Percentiles rank a stretch among this genome's conserved stretches.
Evolutionary conservation across 371 early-diverging fungal species (phyloP).

Genomic region (Mucor circinelloides): DNA sequence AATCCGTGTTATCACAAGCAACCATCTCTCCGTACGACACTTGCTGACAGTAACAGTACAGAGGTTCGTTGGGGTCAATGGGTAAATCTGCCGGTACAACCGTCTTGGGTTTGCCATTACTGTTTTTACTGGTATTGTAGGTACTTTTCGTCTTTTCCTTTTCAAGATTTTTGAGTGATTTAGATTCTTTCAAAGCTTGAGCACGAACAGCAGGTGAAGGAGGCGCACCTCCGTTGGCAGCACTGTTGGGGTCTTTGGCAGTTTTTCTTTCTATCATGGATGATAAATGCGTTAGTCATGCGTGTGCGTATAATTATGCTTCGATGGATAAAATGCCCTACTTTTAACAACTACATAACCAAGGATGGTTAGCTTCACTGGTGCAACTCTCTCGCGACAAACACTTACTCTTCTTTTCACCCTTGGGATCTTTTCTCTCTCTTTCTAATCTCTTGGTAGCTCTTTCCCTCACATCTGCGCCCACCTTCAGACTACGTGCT

Average conservation of each 20-base stretch:
- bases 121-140: conserved; percentile 24
- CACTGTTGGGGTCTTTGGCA: conserved; percentile 15
- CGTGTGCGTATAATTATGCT: neutral
- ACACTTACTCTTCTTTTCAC: conserved; percentile 39
- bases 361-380: neutral
- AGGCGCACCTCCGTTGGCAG: conserved; percentile 16
- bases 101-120: conserved; percentile 31
- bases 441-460: conserved; percentile 29
- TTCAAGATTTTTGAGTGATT: conserved; percentile 22
- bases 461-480: conserved; percentile 36
- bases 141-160: conserved; percentile 29
- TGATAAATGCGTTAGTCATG: neutral
- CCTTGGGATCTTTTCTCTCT: conserved; percentile 40
- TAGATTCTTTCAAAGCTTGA: conserved; percentile 34
- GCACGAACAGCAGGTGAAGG: conserved; percentile 31
- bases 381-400: conserved; percentile 1
- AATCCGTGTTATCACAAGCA: conserved; percentile 93
- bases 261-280: conserved; percentile 25
- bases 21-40: conserved; percentile 98
- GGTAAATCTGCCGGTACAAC: conserved; percentile 65
- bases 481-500: conserved; percentile 34
- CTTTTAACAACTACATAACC: conserved; percentile 8
- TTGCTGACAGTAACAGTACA: conserved; percentile 94
- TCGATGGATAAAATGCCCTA: neutral
- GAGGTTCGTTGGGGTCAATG: conserved; percentile 95